phyloP scores from a whole-genome alignment of 768 basidiomycete genomes.

The Mycena chlorophos region DNA sequence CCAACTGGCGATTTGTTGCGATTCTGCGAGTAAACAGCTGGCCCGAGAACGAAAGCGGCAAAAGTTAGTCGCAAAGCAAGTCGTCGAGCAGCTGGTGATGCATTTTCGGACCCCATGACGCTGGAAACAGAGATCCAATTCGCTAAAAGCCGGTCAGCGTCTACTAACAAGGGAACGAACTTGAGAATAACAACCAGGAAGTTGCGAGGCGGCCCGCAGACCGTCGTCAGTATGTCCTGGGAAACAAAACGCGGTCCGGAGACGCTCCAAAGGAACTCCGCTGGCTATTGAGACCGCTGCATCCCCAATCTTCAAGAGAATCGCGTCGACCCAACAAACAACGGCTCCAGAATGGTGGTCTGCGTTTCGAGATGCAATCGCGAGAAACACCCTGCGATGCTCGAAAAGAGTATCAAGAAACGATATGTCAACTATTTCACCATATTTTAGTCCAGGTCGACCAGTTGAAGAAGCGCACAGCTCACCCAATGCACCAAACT shows the following conservation, averaged over 20 bases:
- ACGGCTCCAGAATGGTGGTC: constrained; percentile 28
- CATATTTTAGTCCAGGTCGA: not conserved
- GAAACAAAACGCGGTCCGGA: constrained; percentile 11
- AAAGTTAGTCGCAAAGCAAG: constrained; percentile 58
- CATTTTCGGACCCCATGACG: constrained; percentile 46
- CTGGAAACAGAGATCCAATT: constrained; percentile 55
- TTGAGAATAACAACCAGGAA: constrained; percentile 51
- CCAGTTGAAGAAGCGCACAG: not conserved
- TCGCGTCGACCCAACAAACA: constrained; percentile 67
- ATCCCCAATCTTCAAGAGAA: constrained; percentile 55
- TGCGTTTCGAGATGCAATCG: constrained; percentile 34
- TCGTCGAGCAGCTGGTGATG: constrained; percentile 63
- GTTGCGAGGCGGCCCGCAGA: constrained; percentile 60
- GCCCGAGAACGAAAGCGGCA: constrained; percentile 53
- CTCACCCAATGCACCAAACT: constrained; percentile 22
- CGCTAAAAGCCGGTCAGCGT: constrained; percentile 28
- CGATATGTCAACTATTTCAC: constrained; percentile 27
- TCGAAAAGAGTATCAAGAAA: constrained; percentile 49
- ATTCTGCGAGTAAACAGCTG: constrained; percentile 34
- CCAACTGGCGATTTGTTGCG: constrained; percentile 9
- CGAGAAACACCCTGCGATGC: constrained; percentile 50
- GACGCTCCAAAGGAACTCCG: constrained; percentile 17
- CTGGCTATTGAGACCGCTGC: constrained; percentile 32
- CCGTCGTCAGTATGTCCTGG: constrained; percentile 44
- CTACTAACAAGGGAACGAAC: not conserved